Evolutionary conservation across 2,329 filamentous ascomycete species (phyloP).

Genomic region (Elsinoe fawcettii): DNA sequence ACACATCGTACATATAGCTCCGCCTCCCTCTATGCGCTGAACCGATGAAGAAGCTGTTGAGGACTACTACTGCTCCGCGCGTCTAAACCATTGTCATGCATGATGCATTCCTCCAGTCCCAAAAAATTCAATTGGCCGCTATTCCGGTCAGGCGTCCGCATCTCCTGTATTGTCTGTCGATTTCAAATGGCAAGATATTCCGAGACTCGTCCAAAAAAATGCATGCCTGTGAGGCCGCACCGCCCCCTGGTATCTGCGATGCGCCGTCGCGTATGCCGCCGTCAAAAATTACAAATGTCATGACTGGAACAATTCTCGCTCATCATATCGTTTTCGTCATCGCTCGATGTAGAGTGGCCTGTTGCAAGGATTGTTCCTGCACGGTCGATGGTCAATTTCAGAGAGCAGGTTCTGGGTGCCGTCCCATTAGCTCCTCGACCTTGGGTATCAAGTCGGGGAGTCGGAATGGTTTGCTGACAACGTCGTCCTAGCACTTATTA

Average conservation of each 20-base stretch:
- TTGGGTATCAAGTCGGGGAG: constrained; percentile 44
- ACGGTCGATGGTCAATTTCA: not conserved
- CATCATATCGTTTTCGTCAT: not conserved
- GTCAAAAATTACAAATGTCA: not conserved
- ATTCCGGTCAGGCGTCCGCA: not conserved
- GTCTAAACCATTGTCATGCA: not conserved
- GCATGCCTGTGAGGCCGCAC: not conserved
- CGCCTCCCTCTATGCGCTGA: not conserved
- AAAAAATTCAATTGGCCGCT: not conserved
- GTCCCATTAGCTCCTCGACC: constrained; percentile 40
- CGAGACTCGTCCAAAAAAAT: not conserved
- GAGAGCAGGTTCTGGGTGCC: constrained; percentile 21
- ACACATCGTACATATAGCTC: constrained; percentile 11
- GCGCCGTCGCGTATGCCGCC: not conserved
- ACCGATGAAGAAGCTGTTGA: not conserved
- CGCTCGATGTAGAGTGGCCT: not conserved
- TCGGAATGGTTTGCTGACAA: constrained; percentile 45
- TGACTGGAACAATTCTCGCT: not conserved
- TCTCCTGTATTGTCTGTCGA: constrained; percentile 6
- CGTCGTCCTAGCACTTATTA: constrained; percentile 38
- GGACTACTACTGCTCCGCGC: not conserved
- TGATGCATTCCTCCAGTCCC: not conserved
- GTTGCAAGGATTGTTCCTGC: not conserved
- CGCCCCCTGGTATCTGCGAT: not conserved
- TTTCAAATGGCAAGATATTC: not conserved